Evolutionary conservation across 768 basidiomycete species (phyloP).

Genomic region (Kwoniella sp.): DNA sequence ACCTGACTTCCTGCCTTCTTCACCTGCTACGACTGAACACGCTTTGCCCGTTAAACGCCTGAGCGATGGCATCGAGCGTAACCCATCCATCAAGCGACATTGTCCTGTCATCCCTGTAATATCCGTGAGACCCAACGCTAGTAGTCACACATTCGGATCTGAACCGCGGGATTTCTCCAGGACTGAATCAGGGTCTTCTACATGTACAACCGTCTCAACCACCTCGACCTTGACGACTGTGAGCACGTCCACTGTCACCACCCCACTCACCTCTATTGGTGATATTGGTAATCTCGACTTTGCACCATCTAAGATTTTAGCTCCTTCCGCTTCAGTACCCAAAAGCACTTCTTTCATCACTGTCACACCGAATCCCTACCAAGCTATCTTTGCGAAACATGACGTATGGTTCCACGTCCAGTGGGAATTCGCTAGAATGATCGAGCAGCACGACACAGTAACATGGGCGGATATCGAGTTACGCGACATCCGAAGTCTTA

Average conservation of each 20-base stretch:
- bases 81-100: not conserved
- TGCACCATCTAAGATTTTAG: not conserved
- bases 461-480: conserved; percentile 28
- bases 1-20: not conserved
- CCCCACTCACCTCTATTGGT: conserved; percentile 6
- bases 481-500: conserved; percentile 17
- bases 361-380: conserved; percentile 20
- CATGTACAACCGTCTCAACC: not conserved
- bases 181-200: not conserved
- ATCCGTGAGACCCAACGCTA: too few relatives aligned
- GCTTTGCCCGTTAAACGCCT: not conserved
- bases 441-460: conserved; percentile 4
- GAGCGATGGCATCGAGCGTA: not conserved
- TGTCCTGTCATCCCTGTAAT: not conserved
- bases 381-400: conserved; percentile 15
- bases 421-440: conserved; percentile 32
- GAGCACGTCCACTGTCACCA: not conserved
- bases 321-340: not conserved
- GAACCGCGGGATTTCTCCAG: not conserved
- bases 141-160: not conserved
- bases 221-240: not conserved
- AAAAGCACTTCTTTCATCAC: not conserved
- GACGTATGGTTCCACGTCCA: conserved; percentile 36
- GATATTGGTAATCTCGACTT: not conserved
- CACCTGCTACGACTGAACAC: not conserved